Evolutionary conservation across 2,329 filamentous ascomycete species (phyloP), one percentile per base, ranked within the genome.

Genomic region (Aureobasidium uvarum): DNA sequence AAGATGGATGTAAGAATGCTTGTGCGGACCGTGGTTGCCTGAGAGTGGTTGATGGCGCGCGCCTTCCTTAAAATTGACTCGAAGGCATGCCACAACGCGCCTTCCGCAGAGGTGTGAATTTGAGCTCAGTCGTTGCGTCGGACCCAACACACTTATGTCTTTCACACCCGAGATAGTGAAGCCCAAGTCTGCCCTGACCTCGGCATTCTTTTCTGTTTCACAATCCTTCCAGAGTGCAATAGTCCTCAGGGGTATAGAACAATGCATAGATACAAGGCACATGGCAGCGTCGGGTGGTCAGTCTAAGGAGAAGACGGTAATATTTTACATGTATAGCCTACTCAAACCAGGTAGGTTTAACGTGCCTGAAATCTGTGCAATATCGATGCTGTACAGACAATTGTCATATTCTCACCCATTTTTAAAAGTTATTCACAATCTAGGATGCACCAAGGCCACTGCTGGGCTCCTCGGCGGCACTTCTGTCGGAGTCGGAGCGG

Each of bases 371-470:
- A n/a, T 36, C n/a, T 48, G 60, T 43, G n/a, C 48, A 43, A 23
- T 1, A 31, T 51, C 5, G 46, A 62, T n/a, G 38, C 20, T 60
- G 56, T 38, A 50, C 56, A 48, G 31, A 23, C 10, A n/a, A 59
- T 20, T 13, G 39, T 43, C 31, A 28, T 20, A 23, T 51, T 23
- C 18, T 28, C 11, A 48, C 11, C 7, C 28, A 46, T 38, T 31
- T n/a, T 46, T 36, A n/a, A n/a, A n/a, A 25, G 3, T 1, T 20
- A 8, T 16, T 14, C 2, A 38, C 38, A 31, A 20, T 54, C 23
- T 68, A 72, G 7, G 72, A 74, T 23, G 64, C 65, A 25, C 72
- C 72, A 50, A 74, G 48, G 51, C 72, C 72, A 58, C 72, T 74
- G 28, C 68, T 62, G 8, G 72, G 72, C 65, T 74, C 72, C 59